Evolutionary conservation across 2,329 filamentous ascomycete genomes (phyloP).

Genomic region (Rugonectria rugulosa): DNA sequence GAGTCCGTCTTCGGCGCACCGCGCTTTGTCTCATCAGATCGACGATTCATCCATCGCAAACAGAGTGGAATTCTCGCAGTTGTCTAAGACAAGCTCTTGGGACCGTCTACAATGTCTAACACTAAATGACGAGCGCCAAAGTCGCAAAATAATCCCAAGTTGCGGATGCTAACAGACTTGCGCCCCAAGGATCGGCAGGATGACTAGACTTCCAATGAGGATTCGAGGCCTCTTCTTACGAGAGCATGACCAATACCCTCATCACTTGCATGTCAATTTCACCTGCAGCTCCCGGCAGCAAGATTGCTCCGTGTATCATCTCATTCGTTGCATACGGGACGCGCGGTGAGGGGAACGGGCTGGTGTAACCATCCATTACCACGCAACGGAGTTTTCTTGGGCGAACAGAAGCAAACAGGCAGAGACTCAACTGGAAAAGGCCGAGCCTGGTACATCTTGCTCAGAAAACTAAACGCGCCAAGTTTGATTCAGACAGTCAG

Average conservation of each 20-base stretch:
- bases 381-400: constrained; percentile 10
- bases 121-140: too few relatives aligned
- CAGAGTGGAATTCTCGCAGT: too few relatives aligned
- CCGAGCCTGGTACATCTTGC: too few relatives aligned
- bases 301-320: constrained; percentile 13
- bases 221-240: neutral
- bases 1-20: too few relatives aligned
- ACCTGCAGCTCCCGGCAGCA: constrained; percentile 22
- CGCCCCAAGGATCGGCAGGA: neutral
- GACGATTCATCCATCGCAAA: too few relatives aligned
- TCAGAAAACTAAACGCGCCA: too few relatives aligned
- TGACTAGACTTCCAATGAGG: neutral
- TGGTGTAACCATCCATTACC: constrained; percentile 16
- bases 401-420: constrained; percentile 3
- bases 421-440: neutral
- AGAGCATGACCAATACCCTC: neutral
- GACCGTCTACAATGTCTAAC: too few relatives aligned
- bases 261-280: neutral
- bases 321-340: constrained; percentile 20
- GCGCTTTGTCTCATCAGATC: too few relatives aligned
- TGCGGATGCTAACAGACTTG: neutral
- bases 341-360: constrained; percentile 15
- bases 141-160: too few relatives aligned
- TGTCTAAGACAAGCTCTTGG: too few relatives aligned
- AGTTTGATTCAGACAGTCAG: too few relatives aligned